Percentiles rank a stretch among this genome's conserved stretches.
phyloP scores from a whole-genome alignment of 139 green algal genomes.

The Limnomonas spitsbergensis region DNA sequence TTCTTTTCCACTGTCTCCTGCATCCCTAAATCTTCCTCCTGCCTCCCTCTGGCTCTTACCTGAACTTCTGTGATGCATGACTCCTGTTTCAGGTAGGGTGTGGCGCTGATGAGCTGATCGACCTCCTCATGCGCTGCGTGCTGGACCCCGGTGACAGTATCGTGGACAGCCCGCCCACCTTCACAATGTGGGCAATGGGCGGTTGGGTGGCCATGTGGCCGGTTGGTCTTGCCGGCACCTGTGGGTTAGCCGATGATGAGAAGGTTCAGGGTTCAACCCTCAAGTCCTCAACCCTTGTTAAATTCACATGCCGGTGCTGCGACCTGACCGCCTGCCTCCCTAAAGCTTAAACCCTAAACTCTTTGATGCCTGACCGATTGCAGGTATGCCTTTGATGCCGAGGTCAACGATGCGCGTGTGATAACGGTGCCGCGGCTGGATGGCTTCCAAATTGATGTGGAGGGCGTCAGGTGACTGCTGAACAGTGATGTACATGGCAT shows the following conservation, averaged over 20 bases:
- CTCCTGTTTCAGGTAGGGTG: constrained; percentile 85
- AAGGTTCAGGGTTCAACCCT: background rate
- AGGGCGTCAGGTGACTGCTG: constrained; percentile 66
- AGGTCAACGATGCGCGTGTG: constrained; percentile 83
- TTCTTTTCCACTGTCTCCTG: no score
- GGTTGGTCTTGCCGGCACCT: no score
- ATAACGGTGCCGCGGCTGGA: constrained; percentile 80
- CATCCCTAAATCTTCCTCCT: background rate
- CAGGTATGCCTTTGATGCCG: constrained; percentile 97
- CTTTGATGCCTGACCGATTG: no score
- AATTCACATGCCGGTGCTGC: no score
- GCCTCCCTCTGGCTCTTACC: background rate
- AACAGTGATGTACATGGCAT: no score
- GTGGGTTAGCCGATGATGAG: no score
- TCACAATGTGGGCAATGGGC: constrained; percentile 41
- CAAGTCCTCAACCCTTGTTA: no score
- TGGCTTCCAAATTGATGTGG: constrained; percentile 87
- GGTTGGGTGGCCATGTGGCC: background rate
- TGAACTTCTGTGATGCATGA: background rate
- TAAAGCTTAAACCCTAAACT: constrained; percentile 1
- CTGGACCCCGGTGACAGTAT: constrained; percentile 86
- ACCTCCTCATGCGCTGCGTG: constrained; percentile 90
- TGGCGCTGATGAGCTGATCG: constrained; percentile 92
- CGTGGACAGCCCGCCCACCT: constrained; percentile 46
- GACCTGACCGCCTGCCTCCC: background rate